These are phyloP conservation scores for Vitis hybrid DNA, from an alignment of 177 flowering plant species.

Conservation along the genomic window DNA sequence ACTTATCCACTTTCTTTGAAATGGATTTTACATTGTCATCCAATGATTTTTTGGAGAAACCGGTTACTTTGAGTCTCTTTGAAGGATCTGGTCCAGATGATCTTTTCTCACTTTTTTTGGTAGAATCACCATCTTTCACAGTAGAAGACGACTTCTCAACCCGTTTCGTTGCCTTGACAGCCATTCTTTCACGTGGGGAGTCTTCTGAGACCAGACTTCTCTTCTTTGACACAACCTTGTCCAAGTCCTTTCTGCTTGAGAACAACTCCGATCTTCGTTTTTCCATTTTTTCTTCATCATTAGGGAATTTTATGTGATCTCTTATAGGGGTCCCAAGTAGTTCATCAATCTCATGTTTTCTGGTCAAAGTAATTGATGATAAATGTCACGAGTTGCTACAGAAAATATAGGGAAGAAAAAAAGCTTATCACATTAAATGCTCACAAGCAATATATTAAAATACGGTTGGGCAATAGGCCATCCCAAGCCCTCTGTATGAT, in stretches of 20 bases:
- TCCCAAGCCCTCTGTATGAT: constrained; percentile 68
- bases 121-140: constrained; percentile 16
- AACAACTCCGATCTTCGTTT: constrained; percentile 16
- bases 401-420: constrained; percentile 1
- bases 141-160: constrained; percentile 12
- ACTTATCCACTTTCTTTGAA: constrained; percentile 7
- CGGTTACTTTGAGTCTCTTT: constrained; percentile 24
- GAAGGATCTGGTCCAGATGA: constrained; percentile 5
- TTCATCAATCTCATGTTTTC: constrained; percentile 68
- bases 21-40: constrained; percentile 16
- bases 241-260: constrained; percentile 8
- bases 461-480: constrained; percentile 54
- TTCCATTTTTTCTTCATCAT: constrained; percentile 25
- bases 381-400: neutral
- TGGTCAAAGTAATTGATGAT: constrained; percentile 24
- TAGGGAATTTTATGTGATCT: constrained; percentile 68
- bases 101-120: constrained; percentile 12
- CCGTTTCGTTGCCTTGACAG: constrained; percentile 21
- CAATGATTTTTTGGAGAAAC: constrained; percentile 18
- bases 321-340: constrained; percentile 61
- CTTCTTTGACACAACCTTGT: constrained; percentile 26
- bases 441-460: constrained; percentile 85
- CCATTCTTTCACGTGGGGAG: constrained; percentile 15
- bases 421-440: constrained; percentile 9
- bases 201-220: constrained; percentile 24